Evolutionary conservation across 2,329 filamentous ascomycete species (phyloP), one percentile per base, ranked within the genome.

Genomic region (Aspergillus texensis): DNA sequence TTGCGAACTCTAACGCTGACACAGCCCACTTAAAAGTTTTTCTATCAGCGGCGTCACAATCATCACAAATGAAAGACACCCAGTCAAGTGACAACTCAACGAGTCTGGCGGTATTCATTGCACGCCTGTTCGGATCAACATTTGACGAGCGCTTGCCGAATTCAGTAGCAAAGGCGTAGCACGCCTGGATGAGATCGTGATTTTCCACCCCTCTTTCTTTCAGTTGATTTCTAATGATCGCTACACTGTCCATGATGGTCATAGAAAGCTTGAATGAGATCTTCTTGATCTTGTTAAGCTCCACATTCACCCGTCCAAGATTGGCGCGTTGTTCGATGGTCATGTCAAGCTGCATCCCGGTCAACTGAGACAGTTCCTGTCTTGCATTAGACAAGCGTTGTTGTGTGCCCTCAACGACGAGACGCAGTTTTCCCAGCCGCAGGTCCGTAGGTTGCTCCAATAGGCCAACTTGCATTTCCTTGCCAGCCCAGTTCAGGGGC

Each of bases 11-110:
- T 14, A 99, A 85, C 11, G 95, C 95, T 58, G 94, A 87, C 36
- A 99, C 96, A 9, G 95, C 93, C 95, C 95, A 99, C 68, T 94
- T 90, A 81, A 99, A 99, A 0, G 95, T 97, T 80, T 94, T 96
- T 70, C 94, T 88, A 77, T 99, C 95, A 4, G 93, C 93, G 11
- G 95, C 92, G 70, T 96, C 87, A 78, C 95, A 99, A 77, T 99
- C 95, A 73, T 98, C 94, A 74, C 94, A 97, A 69, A 99, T 95
- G 78, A 99, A 99, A 74, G 92, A 94, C 19, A 99, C 91, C 95
- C 95, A 99, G 76, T 99, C 94, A 12, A 99, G 83, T 4, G 94
- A 93, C 59, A 99, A 84, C 74, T 96, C 92, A 14, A 94, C 96
- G 61, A 99, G 86, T 77, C 96, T 97, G 70, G 96, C 85, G 77